Evolutionary conservation across 345 rosid genomes (phyloP).

Genomic region (Aethionema arabicum): DNA sequence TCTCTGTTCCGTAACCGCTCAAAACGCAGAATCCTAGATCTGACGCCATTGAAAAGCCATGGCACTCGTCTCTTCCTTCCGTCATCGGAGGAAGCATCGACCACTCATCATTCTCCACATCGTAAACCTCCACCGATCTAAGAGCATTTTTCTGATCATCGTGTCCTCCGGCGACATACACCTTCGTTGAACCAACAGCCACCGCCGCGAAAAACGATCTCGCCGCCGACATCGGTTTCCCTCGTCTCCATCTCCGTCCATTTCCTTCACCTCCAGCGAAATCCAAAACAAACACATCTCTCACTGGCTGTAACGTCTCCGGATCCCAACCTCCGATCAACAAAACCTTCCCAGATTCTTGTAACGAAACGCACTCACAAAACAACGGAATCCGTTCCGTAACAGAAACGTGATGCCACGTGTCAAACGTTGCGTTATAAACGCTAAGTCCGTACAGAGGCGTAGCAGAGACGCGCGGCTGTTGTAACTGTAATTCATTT

Average conservation of each 20-base stretch:
- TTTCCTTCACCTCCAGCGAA: conserved; percentile 30
- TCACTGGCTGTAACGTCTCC: conserved; percentile 47
- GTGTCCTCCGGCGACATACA: conserved; percentile 64
- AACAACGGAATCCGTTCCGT: conserved; percentile 47
- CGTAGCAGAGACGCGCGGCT: conserved; percentile 32
- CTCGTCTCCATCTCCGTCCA: conserved; percentile 43
- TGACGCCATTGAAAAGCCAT: conserved; percentile 41
- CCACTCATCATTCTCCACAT: conserved; percentile 55
- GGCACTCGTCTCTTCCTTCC: conserved; percentile 60
- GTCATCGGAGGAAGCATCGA: conserved; percentile 41
- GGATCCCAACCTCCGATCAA: conserved; percentile 68
- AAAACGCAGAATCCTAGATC: conserved; percentile 48
- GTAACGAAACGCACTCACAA: conserved; percentile 51
- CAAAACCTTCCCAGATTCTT: conserved; percentile 38
- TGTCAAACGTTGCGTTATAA: conserved; percentile 36
- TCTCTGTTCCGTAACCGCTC: conserved; percentile 61
- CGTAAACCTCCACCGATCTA: conserved; percentile 48
- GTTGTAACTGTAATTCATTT: conserved; percentile 7
- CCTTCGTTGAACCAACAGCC: conserved; percentile 33
- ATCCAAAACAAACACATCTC: conserved; percentile 47
- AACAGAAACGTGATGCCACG: conserved; percentile 43
- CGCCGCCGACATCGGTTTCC: conserved; percentile 49
- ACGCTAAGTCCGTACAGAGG: conserved; percentile 48
- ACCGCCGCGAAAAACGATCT: conserved; percentile 59
- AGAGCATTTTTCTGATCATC: conserved; percentile 62